phyloP scores from a whole-genome alignment of 2,329 filamentous ascomycete genomes.

The Tolypocladium inflatum region DNA sequence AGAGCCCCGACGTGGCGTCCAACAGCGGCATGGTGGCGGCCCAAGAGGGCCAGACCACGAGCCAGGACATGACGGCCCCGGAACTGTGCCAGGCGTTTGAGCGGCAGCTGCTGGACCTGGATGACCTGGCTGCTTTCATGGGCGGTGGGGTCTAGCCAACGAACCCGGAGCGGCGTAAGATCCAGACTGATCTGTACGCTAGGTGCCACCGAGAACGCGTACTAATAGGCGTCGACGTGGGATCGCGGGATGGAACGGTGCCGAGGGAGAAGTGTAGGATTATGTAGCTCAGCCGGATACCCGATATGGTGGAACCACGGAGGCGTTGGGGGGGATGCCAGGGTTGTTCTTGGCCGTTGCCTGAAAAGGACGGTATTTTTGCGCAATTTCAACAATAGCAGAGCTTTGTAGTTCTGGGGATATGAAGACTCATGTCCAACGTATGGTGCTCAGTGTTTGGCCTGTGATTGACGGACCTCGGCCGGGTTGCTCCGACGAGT shows the following conservation, averaged over 20 bases:
- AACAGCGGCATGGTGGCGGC: constrained; percentile 19
- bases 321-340: constrained; percentile 1
- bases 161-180: not conserved
- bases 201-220: not conserved
- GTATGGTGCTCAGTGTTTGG: no score
- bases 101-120: constrained; percentile 48
- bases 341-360: not conserved
- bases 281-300: constrained; percentile 4
- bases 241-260: not conserved
- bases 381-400: not conserved
- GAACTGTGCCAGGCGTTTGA: constrained; percentile 52
- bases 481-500: no score
- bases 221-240: not conserved
- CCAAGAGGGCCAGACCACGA: constrained; percentile 23
- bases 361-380: not conserved
- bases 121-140: constrained; percentile 54
- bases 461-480: no score
- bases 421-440: not conserved
- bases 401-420: not conserved
- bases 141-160: constrained; percentile 42
- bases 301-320: constrained; percentile 1
- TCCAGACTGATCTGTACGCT: not conserved
- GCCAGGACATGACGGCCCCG: constrained; percentile 46
- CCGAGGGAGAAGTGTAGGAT: constrained; percentile 1
- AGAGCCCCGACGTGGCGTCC: constrained; percentile 19